These are phyloP conservation scores for Cytospora schulzeri DNA, from an alignment of 2,329 filamentous ascomycete genomes.

Conservation along the genomic window DNA sequence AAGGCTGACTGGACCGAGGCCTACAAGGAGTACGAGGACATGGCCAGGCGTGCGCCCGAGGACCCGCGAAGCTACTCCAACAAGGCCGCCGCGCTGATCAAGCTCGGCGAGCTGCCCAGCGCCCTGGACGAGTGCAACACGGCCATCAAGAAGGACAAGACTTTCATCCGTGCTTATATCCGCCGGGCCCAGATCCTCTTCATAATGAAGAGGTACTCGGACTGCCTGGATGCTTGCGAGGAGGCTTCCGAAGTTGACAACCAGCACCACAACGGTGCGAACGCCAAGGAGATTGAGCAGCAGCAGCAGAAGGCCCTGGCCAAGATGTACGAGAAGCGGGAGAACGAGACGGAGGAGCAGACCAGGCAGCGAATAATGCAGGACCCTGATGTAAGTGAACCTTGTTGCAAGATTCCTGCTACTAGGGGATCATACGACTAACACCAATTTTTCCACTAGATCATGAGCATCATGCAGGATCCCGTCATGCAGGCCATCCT, in stretches of 20 bases:
- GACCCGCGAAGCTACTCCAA: conserved; percentile 96
- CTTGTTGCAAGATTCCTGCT: too few species aligned
- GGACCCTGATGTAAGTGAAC: conserved; percentile 77
- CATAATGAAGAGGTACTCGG: conserved; percentile 97
- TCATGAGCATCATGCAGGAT: conserved; percentile 89
- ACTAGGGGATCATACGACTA: not conserved
- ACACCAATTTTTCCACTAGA: conserved; percentile 45
- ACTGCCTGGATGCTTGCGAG: conserved; percentile 85
- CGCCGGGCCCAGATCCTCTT: conserved; percentile 95
- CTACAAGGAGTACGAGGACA: conserved; percentile 91
- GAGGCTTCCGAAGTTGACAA: conserved; percentile 79
- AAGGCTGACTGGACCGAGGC: conserved; percentile 93
- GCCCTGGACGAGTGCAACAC: conserved; percentile 90
- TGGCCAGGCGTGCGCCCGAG: conserved; percentile 92
- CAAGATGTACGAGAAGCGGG: conserved; percentile 86
- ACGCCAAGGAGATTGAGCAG: conserved; percentile 87
- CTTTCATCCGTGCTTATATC: conserved; percentile 94
- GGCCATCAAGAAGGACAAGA: conserved; percentile 86
- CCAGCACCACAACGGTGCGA: conserved; percentile 68
- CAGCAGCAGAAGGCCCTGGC: conserved; percentile 91
- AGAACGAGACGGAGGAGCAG: conserved; percentile 95
- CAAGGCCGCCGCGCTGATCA: conserved; percentile 94
- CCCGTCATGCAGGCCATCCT: conserved; percentile 97
- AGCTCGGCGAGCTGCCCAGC: conserved; percentile 92
- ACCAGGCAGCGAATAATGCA: conserved; percentile 87